Percentiles rank a stretch among this genome's conserved stretches.
Conservation (phyloP, 169 alveolate species). For the Eimeria tenella region DNA sequence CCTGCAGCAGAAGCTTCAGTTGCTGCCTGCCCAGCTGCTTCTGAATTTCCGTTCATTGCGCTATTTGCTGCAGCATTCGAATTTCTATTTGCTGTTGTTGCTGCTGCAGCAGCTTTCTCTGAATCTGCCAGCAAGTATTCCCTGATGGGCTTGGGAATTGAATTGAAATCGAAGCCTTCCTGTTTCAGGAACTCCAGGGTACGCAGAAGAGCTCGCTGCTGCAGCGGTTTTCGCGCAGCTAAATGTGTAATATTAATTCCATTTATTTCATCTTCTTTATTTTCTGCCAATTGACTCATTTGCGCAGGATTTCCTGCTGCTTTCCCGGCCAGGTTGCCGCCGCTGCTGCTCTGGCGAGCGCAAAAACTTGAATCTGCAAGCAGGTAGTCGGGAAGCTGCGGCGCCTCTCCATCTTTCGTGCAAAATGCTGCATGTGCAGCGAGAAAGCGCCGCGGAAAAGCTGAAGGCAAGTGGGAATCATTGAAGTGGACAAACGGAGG, state of each 20-base stretch:
- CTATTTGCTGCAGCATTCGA: neutral
- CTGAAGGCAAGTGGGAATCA: constrained; percentile 48
- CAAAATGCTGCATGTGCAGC: constrained; percentile 78
- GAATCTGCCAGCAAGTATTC: neutral
- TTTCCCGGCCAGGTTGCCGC: neutral
- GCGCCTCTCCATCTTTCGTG: constrained; percentile 71
- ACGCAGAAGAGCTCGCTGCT: constrained; percentile 20
- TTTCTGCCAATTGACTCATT: neutral
- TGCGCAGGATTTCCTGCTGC: neutral
- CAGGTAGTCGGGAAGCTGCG: constrained; percentile 74
- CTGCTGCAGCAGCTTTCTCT: neutral
- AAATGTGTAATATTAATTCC: neutral
- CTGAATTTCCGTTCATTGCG: neutral
- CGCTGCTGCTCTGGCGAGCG: neutral
- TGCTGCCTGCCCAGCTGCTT: neutral
- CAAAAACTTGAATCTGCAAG: neutral
- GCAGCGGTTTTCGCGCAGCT: neutral
- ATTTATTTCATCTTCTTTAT: neutral
- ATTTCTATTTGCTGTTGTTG: neutral
- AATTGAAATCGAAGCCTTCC: neutral
- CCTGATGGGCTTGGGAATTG: neutral
- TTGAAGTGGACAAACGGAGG: constrained; percentile 74
- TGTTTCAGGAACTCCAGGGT: constrained; percentile 17
- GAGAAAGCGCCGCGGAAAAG: constrained; percentile 35
- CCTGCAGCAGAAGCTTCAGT: neutral